These are phyloP conservation scores for Monosporascus sp. DNA, from an alignment of 2,329 filamentous ascomycete genomes.

Conservation along the genomic window DNA sequence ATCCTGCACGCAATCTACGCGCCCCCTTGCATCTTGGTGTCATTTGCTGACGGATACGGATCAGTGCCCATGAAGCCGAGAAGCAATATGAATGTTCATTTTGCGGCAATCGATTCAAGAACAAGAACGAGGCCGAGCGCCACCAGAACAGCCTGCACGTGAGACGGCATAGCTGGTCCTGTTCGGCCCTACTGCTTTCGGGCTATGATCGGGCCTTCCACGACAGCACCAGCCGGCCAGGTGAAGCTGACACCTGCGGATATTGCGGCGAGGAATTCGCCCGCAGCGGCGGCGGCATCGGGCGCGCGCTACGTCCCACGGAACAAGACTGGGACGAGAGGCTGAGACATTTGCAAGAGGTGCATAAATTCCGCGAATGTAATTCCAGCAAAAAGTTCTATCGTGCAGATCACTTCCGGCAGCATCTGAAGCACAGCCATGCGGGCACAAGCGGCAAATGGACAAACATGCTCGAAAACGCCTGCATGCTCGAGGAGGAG, in stretches of 20 bases:
- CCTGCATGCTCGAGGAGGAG: slow-evolving; percentile 90
- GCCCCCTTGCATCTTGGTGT: background rate
- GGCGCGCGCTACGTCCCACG: slow-evolving; percentile 48
- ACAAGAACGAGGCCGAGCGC: slow-evolving; percentile 95
- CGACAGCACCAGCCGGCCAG: slow-evolving; percentile 62
- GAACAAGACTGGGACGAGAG: slow-evolving; percentile 85
- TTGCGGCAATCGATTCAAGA: slow-evolving; percentile 95
- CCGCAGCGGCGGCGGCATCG: slow-evolving; percentile 39
- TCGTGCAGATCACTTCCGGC: slow-evolving; percentile 93
- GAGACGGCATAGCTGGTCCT: slow-evolving; percentile 93
- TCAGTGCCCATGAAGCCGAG: slow-evolving; percentile 81
- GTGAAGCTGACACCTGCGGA: slow-evolving; percentile 75
- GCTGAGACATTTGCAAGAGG: slow-evolving; percentile 78
- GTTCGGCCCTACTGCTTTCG: slow-evolving; percentile 65
- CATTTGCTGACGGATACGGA: slow-evolving; percentile 9
- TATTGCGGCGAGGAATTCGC: slow-evolving; percentile 92
- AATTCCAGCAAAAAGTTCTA: slow-evolving; percentile 99
- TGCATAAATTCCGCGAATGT: slow-evolving; percentile 97
- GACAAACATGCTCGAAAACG: slow-evolving; percentile 96
- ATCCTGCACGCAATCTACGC: background rate
- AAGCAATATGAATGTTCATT: slow-evolving; percentile 94
- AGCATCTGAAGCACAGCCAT: slow-evolving; percentile 97
- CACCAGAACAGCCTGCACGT: slow-evolving; percentile 95
- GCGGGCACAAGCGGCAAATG: slow-evolving; percentile 95
- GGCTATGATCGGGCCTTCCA: slow-evolving; percentile 81